These are phyloP conservation scores for Cystobasidium ongulense DNA, from an alignment of 768 basidiomycete genomes.

Conservation along the genomic window DNA sequence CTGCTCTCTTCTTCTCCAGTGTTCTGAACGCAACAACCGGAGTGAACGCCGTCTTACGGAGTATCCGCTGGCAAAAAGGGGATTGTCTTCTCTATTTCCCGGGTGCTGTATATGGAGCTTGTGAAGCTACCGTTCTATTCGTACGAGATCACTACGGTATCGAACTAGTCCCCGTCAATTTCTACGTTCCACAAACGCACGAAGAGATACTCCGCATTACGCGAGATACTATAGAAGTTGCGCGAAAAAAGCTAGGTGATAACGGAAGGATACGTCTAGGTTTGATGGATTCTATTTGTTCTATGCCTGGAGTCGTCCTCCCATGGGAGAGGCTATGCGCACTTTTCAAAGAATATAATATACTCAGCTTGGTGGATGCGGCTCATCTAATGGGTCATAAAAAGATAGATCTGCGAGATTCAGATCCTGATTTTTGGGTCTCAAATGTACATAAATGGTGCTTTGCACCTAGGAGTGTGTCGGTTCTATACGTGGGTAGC, in stretches of 20 bases:
- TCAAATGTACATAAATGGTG: slow-evolving; percentile 41
- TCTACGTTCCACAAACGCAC: slow-evolving; percentile 37
- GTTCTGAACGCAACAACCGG: slow-evolving; percentile 36
- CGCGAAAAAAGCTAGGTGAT: background rate
- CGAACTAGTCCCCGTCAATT: slow-evolving; percentile 28
- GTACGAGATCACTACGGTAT: slow-evolving; percentile 34
- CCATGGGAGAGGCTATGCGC: slow-evolving; percentile 44
- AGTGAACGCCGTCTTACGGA: slow-evolving; percentile 33
- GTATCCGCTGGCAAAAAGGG: slow-evolving; percentile 34
- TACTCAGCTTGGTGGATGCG: slow-evolving; percentile 46
- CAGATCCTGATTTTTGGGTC: slow-evolving; percentile 44
- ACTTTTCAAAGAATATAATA: slow-evolving; percentile 43
- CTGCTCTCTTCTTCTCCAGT: background rate
- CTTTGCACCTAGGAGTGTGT: slow-evolving; percentile 33
- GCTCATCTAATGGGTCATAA: slow-evolving; percentile 48
- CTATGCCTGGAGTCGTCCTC: slow-evolving; percentile 43
- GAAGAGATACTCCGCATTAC: slow-evolving; percentile 12
- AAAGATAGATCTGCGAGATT: slow-evolving; percentile 42
- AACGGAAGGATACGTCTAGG: slow-evolving; percentile 42
- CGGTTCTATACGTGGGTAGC: slow-evolving; percentile 34
- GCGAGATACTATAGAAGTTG: slow-evolving; percentile 14
- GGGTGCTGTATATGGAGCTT: slow-evolving; percentile 35
- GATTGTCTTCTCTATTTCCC: slow-evolving; percentile 36
- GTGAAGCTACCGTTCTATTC: slow-evolving; percentile 26
- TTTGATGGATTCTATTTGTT: slow-evolving; percentile 44